A percentile compares a stretch with the other conserved stretches of the same genome.
Evolutionary conservation across 2,329 filamentous ascomycete genomes (phyloP).

Genomic region (Beauveria brongniartii): DNA sequence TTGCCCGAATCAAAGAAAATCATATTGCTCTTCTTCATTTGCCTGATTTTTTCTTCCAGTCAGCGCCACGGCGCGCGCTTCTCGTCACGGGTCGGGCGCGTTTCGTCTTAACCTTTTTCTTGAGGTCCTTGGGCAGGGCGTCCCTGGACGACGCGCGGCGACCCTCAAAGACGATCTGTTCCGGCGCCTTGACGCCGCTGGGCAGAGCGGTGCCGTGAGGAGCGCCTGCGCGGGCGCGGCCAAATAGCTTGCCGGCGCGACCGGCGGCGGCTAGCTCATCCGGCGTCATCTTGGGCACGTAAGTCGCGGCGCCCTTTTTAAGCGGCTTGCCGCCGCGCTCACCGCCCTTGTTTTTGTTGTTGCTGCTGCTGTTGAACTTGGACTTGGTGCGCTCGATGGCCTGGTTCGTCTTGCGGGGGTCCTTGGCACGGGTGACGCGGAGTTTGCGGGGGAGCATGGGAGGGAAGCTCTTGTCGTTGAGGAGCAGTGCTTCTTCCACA

Average conservation of each 20-base stretch:
- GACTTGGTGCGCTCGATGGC: constrained; percentile 30
- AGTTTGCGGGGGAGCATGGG: constrained; percentile 86
- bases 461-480: constrained; percentile 86
- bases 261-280: constrained; percentile 64
- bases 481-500: constrained; percentile 83
- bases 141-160: constrained; percentile 62
- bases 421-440: constrained; percentile 80
- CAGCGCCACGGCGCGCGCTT: constrained; percentile 31
- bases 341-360: constrained; percentile 18
- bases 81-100: constrained; percentile 30
- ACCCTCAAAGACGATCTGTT: constrained; percentile 74
- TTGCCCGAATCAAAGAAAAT: neutral
- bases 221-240: constrained; percentile 51
- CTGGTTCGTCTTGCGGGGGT: constrained; percentile 50
- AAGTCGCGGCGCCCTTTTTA: constrained; percentile 34
- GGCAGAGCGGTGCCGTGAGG: constrained; percentile 18
- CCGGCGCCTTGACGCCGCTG: constrained; percentile 46
- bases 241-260: constrained; percentile 66
- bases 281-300: constrained; percentile 62
- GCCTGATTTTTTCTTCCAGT: constrained; percentile 33
- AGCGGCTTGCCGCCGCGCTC: neutral
- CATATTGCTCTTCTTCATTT: neutral
- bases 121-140: constrained; percentile 53
- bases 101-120: constrained; percentile 42
- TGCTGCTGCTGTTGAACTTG: constrained; percentile 26